These are phyloP conservation scores for Anisogramma anomala DNA, from an alignment of 2,329 filamentous ascomycete species.

Conservation along the genomic window DNA sequence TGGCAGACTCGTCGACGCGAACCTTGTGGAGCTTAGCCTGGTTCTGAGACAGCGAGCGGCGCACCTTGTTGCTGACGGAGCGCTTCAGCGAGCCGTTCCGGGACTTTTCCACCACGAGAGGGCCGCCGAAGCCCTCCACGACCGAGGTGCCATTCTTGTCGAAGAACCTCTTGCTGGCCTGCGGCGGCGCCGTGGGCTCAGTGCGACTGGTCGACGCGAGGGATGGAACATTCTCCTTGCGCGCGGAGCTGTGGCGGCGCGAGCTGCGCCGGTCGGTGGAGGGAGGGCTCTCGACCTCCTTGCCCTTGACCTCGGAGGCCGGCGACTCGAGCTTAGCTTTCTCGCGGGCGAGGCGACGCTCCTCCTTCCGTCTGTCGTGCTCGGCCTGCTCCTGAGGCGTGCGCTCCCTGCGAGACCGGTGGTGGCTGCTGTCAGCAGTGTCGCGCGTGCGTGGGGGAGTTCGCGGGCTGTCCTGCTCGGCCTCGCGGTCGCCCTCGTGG, in stretches of 20 bases:
- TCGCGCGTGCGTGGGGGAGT: constrained; percentile 35
- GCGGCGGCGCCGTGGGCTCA: constrained; percentile 20
- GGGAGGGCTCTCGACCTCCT: constrained; percentile 21
- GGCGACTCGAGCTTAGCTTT: constrained; percentile 13
- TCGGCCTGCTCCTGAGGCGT: constrained; percentile 39
- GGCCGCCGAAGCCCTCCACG: constrained; percentile 15
- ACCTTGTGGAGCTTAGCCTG: constrained; percentile 18
- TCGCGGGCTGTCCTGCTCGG: constrained; percentile 25
- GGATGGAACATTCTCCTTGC: constrained; percentile 18
- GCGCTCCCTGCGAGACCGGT: constrained; percentile 26
- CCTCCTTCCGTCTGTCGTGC: constrained; percentile 38
- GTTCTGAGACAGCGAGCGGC: constrained; percentile 21
- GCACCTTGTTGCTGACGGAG: constrained; percentile 15
- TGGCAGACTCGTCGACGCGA: constrained; percentile 15
- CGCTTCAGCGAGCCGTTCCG: constrained; percentile 3
- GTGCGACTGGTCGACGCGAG: constrained; percentile 19
- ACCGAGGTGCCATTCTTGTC: constrained; percentile 28
- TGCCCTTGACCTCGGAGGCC: constrained; percentile 23
- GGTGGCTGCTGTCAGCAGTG: constrained; percentile 27
- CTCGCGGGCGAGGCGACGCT: constrained; percentile 29
- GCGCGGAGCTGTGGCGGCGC: constrained; percentile 31
- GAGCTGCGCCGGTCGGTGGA: constrained; percentile 27
- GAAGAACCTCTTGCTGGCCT: constrained; percentile 30
- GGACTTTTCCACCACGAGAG: constrained; percentile 10
- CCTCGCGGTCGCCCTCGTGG: constrained; percentile 27